Base-by-base conservation (phyloP, 73 alveolate species). In the Effrenium voratum region DNA sequence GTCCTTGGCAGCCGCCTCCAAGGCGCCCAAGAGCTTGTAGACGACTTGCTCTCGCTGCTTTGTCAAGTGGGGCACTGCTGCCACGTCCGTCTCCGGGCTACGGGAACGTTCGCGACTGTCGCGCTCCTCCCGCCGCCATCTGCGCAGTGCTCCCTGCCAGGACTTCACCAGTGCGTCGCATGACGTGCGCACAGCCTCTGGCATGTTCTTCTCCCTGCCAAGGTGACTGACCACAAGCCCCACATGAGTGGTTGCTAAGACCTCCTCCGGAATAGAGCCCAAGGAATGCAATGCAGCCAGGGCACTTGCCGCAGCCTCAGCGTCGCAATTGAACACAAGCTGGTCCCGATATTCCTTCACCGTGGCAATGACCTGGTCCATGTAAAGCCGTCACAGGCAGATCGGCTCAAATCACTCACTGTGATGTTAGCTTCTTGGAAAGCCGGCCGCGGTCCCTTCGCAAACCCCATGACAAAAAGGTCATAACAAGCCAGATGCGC, bases 291-390 rank as follows among this genome's bases (percentile, higher is more conserved):
- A 44, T 8, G 70, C 90, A 5, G 24, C 90, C 68, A 79, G 46
- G 15, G 90, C 90, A n/a, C n/a, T n/a, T 43, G 44, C 90, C 2
- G 90, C 44, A 6, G 46, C 46, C n/a, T 79, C 52, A 28, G 90
- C 44, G 46, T 79, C 90, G 32, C 70, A 30, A 66, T 66, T 66
- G 26, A 45, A 44, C 46, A 79, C 46, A 30, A 79, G 90, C 32
- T 28, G n/a, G 46, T 79, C 90, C 46, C 90, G 34, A 46, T 79
- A 45, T 46, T 66, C 90, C 8, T 22, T 79, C 70, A 79, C 90
- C n/a, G 68, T 79, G 66, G 70, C 90, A 46, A 79, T 79, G 70
- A 79, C 90, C 40, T 79, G 68, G 28, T 79, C 90, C 90, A 79
- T 79, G 60, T n/a, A n/a, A n/a, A n/a, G n/a, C n/a, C n/a, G n/a